A percentile compares a stretch with the other conserved stretches of the same genome.
Conservation (phyloP, 257 asterid genomes). For the Leptodermis oblonga region DNA sequence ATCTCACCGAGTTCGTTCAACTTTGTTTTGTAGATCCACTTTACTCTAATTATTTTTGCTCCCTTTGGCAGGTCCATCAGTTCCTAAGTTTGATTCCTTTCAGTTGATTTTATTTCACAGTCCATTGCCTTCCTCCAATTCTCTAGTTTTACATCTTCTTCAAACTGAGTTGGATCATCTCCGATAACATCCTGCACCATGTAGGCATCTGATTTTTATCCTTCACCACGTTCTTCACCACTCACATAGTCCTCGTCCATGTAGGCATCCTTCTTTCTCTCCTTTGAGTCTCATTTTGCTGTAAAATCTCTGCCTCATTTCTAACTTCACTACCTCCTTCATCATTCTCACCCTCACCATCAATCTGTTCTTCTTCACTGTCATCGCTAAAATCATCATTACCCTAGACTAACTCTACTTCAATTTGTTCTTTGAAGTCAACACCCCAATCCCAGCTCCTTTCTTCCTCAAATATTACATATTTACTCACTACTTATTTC, state of each 20-base stretch:
- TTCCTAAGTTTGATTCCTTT: background rate
- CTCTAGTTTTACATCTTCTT: background rate
- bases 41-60: background rate
- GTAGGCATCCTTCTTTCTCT: background rate
- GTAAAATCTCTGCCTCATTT: background rate
- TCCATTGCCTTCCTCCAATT: background rate
- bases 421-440: background rate
- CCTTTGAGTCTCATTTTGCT: background rate
- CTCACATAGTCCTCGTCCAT: background rate
- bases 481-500: background rate
- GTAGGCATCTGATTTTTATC: background rate
- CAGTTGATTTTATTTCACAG: background rate
- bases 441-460: slow-evolving; percentile 1
- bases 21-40: background rate
- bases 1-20: background rate
- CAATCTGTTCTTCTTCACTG: too few species aligned
- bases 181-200: background rate
- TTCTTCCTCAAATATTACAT: slow-evolving; percentile 9
- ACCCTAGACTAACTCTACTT: background rate
- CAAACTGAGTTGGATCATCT: background rate
- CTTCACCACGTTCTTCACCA: background rate
- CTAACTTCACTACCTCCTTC: background rate
- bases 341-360: background rate
- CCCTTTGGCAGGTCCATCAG: background rate
- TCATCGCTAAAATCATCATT: too few species aligned